Evolutionary conservation across 2,329 filamentous ascomycete genomes (phyloP).

Genomic region (Neofusicoccum sp.): DNA sequence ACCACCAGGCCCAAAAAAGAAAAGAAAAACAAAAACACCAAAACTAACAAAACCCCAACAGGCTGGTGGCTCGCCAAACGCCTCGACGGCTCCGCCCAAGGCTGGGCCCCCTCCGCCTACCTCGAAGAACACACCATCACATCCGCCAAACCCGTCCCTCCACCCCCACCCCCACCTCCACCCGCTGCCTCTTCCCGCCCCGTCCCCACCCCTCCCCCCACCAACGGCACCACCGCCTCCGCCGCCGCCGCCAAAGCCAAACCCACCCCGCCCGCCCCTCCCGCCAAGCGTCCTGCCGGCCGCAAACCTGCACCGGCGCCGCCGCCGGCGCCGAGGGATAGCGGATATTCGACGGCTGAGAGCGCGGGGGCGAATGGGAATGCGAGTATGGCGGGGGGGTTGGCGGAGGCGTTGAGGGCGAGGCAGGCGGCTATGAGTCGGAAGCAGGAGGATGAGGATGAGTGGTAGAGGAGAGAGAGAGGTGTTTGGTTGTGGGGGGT

Average conservation of each 20-base stretch:
- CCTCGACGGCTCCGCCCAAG: slow-evolving; percentile 67
- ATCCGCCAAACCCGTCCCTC: slow-evolving; percentile 54
- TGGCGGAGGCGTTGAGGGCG: slow-evolving; percentile 53
- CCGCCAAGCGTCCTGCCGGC: slow-evolving; percentile 74
- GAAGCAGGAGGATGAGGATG: slow-evolving; percentile 41
- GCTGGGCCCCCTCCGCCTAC: slow-evolving; percentile 93
- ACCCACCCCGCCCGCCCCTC: slow-evolving; percentile 73
- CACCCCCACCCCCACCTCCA: slow-evolving; percentile 60
- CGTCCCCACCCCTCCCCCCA: slow-evolving; percentile 54
- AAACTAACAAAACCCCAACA: slow-evolving; percentile 40
- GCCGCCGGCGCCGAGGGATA: slow-evolving; percentile 70
- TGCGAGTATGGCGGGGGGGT: slow-evolving; percentile 50
- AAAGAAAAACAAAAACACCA: background rate
- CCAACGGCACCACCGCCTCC: slow-evolving; percentile 47
- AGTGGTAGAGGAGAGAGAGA: slow-evolving; percentile 28
- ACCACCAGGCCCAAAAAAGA: background rate
- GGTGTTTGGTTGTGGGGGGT: background rate
- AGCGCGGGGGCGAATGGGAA: slow-evolving; percentile 29
- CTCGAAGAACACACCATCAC: slow-evolving; percentile 72
- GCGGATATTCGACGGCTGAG: slow-evolving; percentile 46
- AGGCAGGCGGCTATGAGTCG: slow-evolving; percentile 53
- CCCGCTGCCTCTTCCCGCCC: slow-evolving; percentile 50
- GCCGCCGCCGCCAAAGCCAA: slow-evolving; percentile 35
- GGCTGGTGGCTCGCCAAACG: slow-evolving; percentile 97
- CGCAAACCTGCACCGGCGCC: slow-evolving; percentile 68